These are phyloP conservation scores for Fusarium tjaetaba DNA, from an alignment of 2,329 filamentous ascomycete species.

Conservation along the genomic window DNA sequence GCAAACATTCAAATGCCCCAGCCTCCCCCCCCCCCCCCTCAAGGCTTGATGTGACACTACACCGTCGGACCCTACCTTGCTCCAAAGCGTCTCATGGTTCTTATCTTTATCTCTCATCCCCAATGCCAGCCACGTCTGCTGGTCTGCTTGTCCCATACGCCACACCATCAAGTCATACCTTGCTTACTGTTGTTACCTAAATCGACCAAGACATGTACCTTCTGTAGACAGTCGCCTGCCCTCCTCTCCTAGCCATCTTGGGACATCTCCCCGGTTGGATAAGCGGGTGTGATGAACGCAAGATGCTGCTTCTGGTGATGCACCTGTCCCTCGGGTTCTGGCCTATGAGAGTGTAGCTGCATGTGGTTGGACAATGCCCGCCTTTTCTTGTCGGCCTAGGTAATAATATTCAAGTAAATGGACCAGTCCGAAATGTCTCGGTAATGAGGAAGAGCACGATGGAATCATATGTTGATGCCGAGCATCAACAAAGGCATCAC, in stretches of 20 bases:
- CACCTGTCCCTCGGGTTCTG: slow-evolving; percentile 22
- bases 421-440: slow-evolving; percentile 15
- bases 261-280: slow-evolving; percentile 33
- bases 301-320: slow-evolving; percentile 33
- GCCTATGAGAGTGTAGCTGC: slow-evolving; percentile 8
- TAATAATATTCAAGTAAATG: not conserved
- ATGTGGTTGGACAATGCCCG: slow-evolving; percentile 19
- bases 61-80: slow-evolving; percentile 11
- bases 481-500: not conserved
- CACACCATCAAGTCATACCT: slow-evolving; percentile 20
- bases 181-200: slow-evolving; percentile 19
- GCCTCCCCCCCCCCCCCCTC: too few relatives aligned
- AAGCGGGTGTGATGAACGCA: slow-evolving; percentile 35
- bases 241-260: slow-evolving; percentile 30
- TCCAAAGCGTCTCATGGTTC: not conserved
- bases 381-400: not conserved
- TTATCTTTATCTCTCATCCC: slow-evolving; percentile 25
- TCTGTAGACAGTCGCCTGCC: slow-evolving; percentile 18
- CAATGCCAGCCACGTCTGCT: slow-evolving; percentile 33
- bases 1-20: too few relatives aligned
- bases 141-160: slow-evolving; percentile 22
- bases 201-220: slow-evolving; percentile 5
- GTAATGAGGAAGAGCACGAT: slow-evolving; percentile 6
- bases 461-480: not conserved
- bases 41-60: slow-evolving; percentile 28